Evolutionary conservation across 106 monocot species (phyloP), one percentile per base, ranked within the genome.

Genomic region (Dendrobium chrysotoxum): DNA sequence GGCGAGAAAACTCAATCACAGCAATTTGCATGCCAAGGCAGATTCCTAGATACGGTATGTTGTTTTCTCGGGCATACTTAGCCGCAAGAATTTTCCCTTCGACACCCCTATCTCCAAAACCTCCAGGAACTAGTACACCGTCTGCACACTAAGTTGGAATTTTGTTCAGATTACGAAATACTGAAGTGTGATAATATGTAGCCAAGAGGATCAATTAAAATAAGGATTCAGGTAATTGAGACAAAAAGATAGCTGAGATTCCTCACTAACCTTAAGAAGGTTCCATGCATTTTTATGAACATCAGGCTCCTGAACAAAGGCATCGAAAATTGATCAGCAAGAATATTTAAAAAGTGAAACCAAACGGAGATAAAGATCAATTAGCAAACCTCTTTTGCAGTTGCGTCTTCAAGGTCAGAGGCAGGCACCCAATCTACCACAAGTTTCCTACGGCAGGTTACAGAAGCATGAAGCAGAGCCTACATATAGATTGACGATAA

Each of bases 391-490:
- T 88, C 86, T 28, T 77, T 82, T 47, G 86, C 88, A 20, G 91
- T 82, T 50, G 50, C 30, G 9, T 87, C 89, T 89, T 95, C 95
- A 39, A 95, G 91, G 79, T 95, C 92, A 81, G 92, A 28, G 68
- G 95, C 79, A 80, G 91, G 68, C 85, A 95, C 91, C 95, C 95
- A 95, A 20, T 95, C 89, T 45, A 95, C 85, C 25, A 91, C 53
- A 81, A 92, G 95, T 75, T 93, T 95, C 76, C 83, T 86, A 25
- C 4, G 77, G 57, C 88, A 91, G 66, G 76, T 83, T 47, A 95
- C 80, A 57, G 92, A 91, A 81, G 93, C 95, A 89, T 95, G 95
- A 65, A 95, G 72, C 65, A 95, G 89, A 61, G 95, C 91, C 95
- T 95, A 81, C 75, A 86, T 11, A 65, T 26, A 65, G 7, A 25